Percentiles rank a stretch among this genome's conserved stretches.
Evolutionary conservation across 306 rosid species (phyloP).

Genomic region (Cucumis sativus): DNA sequence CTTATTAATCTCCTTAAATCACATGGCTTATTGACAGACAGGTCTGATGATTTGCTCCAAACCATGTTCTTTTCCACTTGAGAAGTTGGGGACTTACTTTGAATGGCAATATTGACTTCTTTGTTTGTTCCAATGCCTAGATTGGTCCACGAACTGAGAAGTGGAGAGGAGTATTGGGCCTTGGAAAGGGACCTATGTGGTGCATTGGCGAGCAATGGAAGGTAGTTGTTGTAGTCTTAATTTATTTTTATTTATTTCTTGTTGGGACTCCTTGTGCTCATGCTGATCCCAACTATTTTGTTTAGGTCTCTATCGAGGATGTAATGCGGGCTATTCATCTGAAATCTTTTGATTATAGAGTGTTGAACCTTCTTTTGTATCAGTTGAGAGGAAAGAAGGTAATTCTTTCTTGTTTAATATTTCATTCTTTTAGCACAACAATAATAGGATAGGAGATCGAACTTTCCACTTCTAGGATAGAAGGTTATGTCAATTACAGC

Average conservation of each 20-base stretch:
- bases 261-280: not conserved
- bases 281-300: not conserved
- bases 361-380: conserved; percentile 83
- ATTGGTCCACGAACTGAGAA: conserved; percentile 51
- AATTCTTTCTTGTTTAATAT: not conserved
- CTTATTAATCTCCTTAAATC: conserved; percentile 34
- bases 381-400: conserved; percentile 71
- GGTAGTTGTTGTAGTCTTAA: conserved; percentile 24
- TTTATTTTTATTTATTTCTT: not conserved
- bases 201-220: conserved; percentile 33
- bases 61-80: not conserved
- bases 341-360: conserved; percentile 84
- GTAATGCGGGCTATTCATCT: conserved; percentile 66
- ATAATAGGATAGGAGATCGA: no score
- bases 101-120: not conserved
- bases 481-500: no score
- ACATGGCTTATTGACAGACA: conserved; percentile 48
- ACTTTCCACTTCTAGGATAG: no score
- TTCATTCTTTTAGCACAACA: no score
- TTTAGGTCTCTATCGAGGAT: conserved; percentile 63
- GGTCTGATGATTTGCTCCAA: conserved; percentile 26
- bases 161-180: conserved; percentile 81
- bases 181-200: conserved; percentile 81
- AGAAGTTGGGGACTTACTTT: not conserved
- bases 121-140: conserved; percentile 19